These are phyloP conservation scores for Phylloporus sp. DNA, from an alignment of 768 basidiomycete species.

Conservation along the genomic window DNA sequence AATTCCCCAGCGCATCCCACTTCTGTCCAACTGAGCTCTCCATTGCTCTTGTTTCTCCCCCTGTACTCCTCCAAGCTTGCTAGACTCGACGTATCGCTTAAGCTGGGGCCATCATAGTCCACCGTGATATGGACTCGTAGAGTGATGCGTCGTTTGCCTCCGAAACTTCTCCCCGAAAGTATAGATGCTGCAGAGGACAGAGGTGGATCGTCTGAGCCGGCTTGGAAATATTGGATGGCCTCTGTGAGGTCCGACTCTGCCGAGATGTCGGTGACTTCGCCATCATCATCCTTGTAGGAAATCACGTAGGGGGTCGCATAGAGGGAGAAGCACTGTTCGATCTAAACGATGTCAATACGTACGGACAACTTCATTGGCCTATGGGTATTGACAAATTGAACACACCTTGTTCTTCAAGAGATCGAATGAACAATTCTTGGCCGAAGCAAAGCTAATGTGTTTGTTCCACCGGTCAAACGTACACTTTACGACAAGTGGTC, in stretches of 20 bases:
- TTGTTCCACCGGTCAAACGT: slow-evolving; percentile 69
- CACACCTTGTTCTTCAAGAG: slow-evolving; percentile 68
- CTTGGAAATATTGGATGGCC: slow-evolving; percentile 82
- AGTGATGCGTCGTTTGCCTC: slow-evolving; percentile 69
- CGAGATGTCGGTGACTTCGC: slow-evolving; percentile 64
- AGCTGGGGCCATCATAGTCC: slow-evolving; percentile 87
- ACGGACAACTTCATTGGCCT: not conserved
- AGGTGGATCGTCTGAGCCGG: slow-evolving; percentile 67
- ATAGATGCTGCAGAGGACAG: slow-evolving; percentile 70
- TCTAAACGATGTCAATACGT: slow-evolving; percentile 38
- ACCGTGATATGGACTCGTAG: slow-evolving; percentile 71
- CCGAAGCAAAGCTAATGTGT: slow-evolving; percentile 74
- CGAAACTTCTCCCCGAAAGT: slow-evolving; percentile 58
- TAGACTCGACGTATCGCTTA: slow-evolving; percentile 84
- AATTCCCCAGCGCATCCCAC: slow-evolving; percentile 39
- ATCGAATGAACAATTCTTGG: slow-evolving; percentile 73
- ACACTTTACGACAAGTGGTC: slow-evolving; percentile 79
- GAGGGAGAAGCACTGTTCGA: slow-evolving; percentile 81
- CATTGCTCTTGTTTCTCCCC: slow-evolving; percentile 53
- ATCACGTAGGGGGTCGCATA: slow-evolving; percentile 65
- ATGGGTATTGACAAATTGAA: not conserved
- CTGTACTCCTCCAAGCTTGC: slow-evolving; percentile 72
- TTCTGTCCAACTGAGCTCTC: slow-evolving; percentile 40
- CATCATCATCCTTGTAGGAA: slow-evolving; percentile 85
- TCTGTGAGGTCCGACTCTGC: slow-evolving; percentile 76